Conservation (phyloP, 805 yeast species). For the Suhomyces faveliae region DNA sequence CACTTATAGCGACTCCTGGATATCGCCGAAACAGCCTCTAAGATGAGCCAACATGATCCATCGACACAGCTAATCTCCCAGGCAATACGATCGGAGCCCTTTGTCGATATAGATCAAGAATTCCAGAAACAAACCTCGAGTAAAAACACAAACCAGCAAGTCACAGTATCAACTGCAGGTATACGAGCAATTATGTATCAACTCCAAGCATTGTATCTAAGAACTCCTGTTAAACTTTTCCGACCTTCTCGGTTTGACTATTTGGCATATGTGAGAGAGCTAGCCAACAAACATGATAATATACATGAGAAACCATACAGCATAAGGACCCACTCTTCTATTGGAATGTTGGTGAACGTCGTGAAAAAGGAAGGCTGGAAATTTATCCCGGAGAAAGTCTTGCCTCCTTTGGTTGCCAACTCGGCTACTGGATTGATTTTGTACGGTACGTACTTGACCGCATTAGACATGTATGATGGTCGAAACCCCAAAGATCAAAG, state of each 20-base stretch:
- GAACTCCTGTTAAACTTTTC: constrained; percentile 83
- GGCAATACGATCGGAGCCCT: not conserved
- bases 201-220: constrained; percentile 68
- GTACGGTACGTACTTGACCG: constrained; percentile 74
- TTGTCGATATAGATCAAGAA: constrained; percentile 1
- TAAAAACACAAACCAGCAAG: constrained; percentile 41
- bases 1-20: not conserved
- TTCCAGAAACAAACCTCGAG: not conserved
- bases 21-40: not conserved
- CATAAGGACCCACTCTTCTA: constrained; percentile 69
- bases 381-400: constrained; percentile 76
- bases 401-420: constrained; percentile 88
- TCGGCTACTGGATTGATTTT: constrained; percentile 85
- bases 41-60: not conserved
- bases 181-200: constrained; percentile 81
- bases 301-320: constrained; percentile 49
- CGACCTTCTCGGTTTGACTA: constrained; percentile 90
- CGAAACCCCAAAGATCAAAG: constrained; percentile 10
- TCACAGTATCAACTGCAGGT: constrained; percentile 83
- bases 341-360: constrained; percentile 72
- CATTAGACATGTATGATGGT: constrained; percentile 36
- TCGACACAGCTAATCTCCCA: not conserved
- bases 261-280: constrained; percentile 61
- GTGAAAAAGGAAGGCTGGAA: constrained; percentile 79
- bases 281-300: constrained; percentile 45